A percentile compares a stretch with the other conserved stretches of the same genome.
phyloP scores from a whole-genome alignment of 768 basidiomycete species.

The Hysterangium stoloniferum region DNA sequence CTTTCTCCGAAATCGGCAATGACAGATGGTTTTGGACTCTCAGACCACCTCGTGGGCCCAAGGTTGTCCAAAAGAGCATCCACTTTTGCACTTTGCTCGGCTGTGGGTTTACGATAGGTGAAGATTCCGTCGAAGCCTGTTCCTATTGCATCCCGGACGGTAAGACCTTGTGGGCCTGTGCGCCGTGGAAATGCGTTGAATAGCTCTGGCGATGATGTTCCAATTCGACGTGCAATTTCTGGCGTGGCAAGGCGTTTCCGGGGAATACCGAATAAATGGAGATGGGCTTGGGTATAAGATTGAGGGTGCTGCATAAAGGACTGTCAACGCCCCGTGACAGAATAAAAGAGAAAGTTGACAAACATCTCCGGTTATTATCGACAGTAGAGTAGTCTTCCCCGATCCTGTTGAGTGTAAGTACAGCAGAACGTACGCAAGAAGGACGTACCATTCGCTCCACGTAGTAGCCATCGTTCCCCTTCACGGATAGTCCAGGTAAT shows the following conservation, averaged over 20 bases:
- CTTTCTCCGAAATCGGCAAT: constrained; percentile 36
- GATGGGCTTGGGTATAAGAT: constrained; percentile 69
- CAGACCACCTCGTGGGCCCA: constrained; percentile 33
- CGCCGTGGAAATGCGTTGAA: constrained; percentile 84
- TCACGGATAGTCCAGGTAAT: constrained; percentile 77
- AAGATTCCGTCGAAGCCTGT: constrained; percentile 87
- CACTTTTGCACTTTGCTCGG: constrained; percentile 36
- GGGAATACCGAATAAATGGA: constrained; percentile 54
- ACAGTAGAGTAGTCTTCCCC: constrained; percentile 90
- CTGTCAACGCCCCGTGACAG: background rate
- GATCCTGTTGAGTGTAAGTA: constrained; percentile 52
- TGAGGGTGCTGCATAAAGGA: constrained; percentile 58
- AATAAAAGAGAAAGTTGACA: background rate
- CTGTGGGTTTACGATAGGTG: constrained; percentile 40
- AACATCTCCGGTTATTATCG: constrained; percentile 76
- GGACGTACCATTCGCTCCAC: constrained; percentile 72
- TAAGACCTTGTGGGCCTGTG: constrained; percentile 37
- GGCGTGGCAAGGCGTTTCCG: constrained; percentile 64
- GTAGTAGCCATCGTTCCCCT: constrained; percentile 86
- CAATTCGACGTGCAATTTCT: constrained; percentile 56
- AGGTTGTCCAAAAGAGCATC: constrained; percentile 58
- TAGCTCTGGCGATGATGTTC: constrained; percentile 83
- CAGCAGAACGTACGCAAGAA: background rate
- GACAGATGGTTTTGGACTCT: constrained; percentile 17
- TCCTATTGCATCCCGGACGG: constrained; percentile 71